A percentile compares a stretch with the other conserved stretches of the same genome.
Conservation (phyloP, 345 rosid genomes). For the Euclidium syriacum region DNA sequence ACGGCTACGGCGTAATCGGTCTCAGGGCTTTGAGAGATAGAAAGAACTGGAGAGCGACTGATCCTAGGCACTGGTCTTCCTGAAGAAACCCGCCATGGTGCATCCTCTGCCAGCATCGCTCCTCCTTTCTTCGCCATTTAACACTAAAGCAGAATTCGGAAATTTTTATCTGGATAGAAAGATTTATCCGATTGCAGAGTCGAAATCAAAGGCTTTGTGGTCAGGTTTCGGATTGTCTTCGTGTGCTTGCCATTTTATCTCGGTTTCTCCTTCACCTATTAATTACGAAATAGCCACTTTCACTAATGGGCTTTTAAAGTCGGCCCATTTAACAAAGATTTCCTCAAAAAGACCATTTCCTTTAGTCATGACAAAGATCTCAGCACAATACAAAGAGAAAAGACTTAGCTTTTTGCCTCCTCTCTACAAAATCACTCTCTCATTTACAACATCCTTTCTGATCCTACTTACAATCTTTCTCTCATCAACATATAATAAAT, state of each 20-base stretch:
- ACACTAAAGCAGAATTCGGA: not conserved
- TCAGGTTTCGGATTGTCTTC: conserved; percentile 31
- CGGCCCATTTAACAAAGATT: not conserved
- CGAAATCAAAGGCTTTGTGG: conserved; percentile 20
- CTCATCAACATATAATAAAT: not conserved
- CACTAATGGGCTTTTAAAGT: not conserved
- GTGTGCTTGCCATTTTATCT: conserved; percentile 22
- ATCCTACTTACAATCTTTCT: not conserved
- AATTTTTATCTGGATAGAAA: conserved; percentile 8
- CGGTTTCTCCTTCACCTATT: conserved; percentile 10
- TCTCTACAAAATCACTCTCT: conserved; percentile 7
- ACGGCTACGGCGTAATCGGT: conserved; percentile 56
- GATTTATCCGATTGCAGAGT: conserved; percentile 14
- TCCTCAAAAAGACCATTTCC: not conserved
- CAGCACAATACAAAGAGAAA: not conserved
- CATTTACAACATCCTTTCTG: conserved; percentile 2
- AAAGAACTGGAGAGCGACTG: conserved; percentile 59
- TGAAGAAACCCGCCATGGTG: conserved; percentile 71
- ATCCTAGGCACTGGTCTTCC: conserved; percentile 68
- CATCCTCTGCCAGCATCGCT: conserved; percentile 61
- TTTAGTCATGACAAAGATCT: not conserved
- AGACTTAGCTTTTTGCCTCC: not conserved
- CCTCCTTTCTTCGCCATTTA: conserved; percentile 63
- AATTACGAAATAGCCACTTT: conserved; percentile 9
- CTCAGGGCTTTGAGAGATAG: conserved; percentile 46